phyloP scores from a whole-genome alignment of 306 rosid genomes.

The Corylus heterophylla region DNA sequence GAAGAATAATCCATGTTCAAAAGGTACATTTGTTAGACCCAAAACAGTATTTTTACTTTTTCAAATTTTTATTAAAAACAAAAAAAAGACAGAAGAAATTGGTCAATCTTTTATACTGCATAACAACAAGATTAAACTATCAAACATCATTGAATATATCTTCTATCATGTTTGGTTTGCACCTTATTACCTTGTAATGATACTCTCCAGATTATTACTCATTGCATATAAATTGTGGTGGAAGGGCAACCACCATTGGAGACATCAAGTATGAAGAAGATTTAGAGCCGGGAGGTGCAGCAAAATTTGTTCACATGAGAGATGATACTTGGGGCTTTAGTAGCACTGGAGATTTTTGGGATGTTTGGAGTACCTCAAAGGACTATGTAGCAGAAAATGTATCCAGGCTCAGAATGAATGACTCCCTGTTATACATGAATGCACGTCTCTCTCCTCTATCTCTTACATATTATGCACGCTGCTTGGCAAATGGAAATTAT shows the following conservation, averaged over 20 bases:
- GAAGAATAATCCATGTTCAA: slow-evolving; percentile 17
- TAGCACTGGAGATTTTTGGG: slow-evolving; percentile 63
- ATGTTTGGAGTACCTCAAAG: slow-evolving; percentile 25
- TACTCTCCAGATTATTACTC: slow-evolving; percentile 27
- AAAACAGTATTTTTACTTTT: neutral
- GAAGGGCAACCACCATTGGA: slow-evolving; percentile 43
- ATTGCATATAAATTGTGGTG: slow-evolving; percentile 62
- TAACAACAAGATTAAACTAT: neutral
- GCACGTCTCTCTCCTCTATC: slow-evolving; percentile 50
- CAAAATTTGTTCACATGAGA: slow-evolving; percentile 30
- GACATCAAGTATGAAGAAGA: slow-evolving; percentile 48
- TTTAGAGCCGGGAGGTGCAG: slow-evolving; percentile 47
- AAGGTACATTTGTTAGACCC: slow-evolving; percentile 12
- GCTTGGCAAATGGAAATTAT: slow-evolving; percentile 55
- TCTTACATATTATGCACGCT: slow-evolving; percentile 54
- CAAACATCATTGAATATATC: neutral
- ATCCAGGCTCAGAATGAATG: slow-evolving; percentile 24
- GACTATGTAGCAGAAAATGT: slow-evolving; percentile 30
- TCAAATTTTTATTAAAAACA: neutral
- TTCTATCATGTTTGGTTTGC: neutral
- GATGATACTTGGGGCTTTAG: slow-evolving; percentile 56
- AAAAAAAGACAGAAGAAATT: too few relatives aligned
- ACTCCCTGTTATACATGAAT: slow-evolving; percentile 43
- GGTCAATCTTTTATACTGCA: too few relatives aligned
- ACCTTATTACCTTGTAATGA: neutral